Percentiles rank a stretch among this genome's conserved stretches.
These are phyloP conservation scores for Arthrobotrys conoides DNA, from an alignment of 2,329 filamentous ascomycete genomes.

Conservation along the genomic window DNA sequence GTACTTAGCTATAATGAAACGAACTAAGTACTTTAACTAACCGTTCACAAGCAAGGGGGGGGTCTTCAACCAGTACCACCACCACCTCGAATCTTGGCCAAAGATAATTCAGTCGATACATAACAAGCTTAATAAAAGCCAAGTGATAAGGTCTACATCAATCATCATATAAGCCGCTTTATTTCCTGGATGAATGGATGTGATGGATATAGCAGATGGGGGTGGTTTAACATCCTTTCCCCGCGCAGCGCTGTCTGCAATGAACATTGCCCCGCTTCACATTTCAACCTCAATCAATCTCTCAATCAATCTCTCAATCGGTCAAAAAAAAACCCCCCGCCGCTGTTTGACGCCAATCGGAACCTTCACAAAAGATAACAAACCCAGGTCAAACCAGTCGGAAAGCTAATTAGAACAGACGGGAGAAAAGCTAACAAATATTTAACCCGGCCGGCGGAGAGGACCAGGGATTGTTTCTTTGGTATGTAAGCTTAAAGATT, in stretches of 20 bases:
- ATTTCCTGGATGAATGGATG: too few relatives aligned
- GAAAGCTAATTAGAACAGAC: neutral
- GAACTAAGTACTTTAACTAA: neutral
- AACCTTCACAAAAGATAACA: constrained; percentile 1
- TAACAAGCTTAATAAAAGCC: constrained; percentile 35
- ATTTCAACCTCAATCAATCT: neutral
- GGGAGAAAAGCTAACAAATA: neutral
- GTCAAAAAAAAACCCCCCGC: neutral
- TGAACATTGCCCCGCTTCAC: neutral
- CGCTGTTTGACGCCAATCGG: constrained; percentile 10
- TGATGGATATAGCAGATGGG: too few relatives aligned
- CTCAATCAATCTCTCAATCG: too few relatives aligned
- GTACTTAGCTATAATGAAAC: too few relatives aligned
- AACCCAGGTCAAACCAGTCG: neutral
- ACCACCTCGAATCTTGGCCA: constrained; percentile 3
- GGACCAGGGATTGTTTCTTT: neutral
- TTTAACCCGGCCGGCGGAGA: neutral
- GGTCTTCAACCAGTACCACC: neutral
- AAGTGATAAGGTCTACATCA: constrained; percentile 8
- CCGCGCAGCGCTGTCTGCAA: too few relatives aligned
- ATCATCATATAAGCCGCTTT: neutral
- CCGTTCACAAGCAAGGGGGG: neutral
- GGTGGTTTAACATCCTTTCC: too few relatives aligned
- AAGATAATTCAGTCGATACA: constrained; percentile 8
- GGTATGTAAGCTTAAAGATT: too few relatives aligned